phyloP scores from a whole-genome alignment of 2,329 filamentous ascomycete genomes.

The Rhynchosporium secalis region DNA sequence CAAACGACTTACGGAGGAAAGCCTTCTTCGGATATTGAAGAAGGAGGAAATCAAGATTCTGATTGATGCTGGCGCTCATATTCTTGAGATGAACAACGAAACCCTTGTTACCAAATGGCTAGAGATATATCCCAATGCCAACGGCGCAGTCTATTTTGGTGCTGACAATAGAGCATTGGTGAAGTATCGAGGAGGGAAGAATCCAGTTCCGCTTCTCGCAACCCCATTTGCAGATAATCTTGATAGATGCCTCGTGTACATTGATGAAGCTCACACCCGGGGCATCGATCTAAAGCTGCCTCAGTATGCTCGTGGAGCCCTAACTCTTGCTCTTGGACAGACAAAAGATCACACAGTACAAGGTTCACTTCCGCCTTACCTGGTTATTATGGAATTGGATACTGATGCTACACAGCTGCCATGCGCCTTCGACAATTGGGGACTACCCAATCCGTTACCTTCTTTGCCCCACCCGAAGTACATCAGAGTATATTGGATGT shows the following conservation, averaged over 20 bases:
- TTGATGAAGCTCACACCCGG: constrained; percentile 36
- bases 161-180: constrained; percentile 24
- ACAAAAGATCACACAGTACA: constrained; percentile 53
- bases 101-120: constrained; percentile 30
- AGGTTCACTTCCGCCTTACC: constrained; percentile 20
- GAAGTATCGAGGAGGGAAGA: constrained; percentile 21
- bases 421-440: constrained; percentile 64
- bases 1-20: constrained; percentile 46
- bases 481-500: constrained; percentile 55
- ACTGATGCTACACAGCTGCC: constrained; percentile 48
- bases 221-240: constrained; percentile 32
- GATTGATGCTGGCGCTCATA: constrained; percentile 64
- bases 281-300: constrained; percentile 34
- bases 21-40: constrained; percentile 46
- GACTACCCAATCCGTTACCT: constrained; percentile 37
- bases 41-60: constrained; percentile 50
- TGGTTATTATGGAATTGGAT: background rate
- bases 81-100: constrained; percentile 58
- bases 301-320: constrained; percentile 21
- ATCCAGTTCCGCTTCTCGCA: constrained; percentile 28
- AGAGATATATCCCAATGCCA: constrained; percentile 20
- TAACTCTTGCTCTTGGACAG: constrained; percentile 31
- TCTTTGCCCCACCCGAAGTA: constrained; percentile 38
- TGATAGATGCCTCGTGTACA: constrained; percentile 30
- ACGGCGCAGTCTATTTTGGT: constrained; percentile 27